Base-by-base conservation (phyloP, 306 rosid species). In the Pyrus communis region DNA sequence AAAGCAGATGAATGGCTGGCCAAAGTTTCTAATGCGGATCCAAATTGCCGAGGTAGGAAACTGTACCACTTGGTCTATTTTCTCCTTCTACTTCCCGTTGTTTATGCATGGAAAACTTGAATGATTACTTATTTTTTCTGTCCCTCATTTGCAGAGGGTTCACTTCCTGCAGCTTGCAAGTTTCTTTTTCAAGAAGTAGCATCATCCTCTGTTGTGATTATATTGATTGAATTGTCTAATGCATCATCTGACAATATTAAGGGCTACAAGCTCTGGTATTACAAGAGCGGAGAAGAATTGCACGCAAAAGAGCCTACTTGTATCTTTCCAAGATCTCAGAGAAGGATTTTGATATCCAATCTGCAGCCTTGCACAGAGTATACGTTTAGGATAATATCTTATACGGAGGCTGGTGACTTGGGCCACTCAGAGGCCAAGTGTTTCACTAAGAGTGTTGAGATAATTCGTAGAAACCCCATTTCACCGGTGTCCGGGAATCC, bases 81-180 rank as follows among this genome's bases (percentile, higher is more conserved):
- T 55, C 12, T 67, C 78, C 22, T 76, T 79, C 66, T 74, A 54
- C 73, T 69, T 81, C 51, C 81, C 69, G 66, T 69, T 60, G 49
- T 59, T 54, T 43, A 67, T 55, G 21, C 40, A n/a, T 45, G 21
- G 22, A 42, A 70, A 64, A 77, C 79, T 83, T 75, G 54, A 38
- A 13, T 74, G 75, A 54, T 84, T 76, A 77, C 71, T 70, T 63
- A 62, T 75, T 70, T 80, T 75, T 76, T 72, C 68, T 79, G 69
- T 35, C 59, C 55, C 69, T 61, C 25, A 59, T 74, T 30, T 65
- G 68, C 97, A 96, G 99, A 92, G 86, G 99, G 88, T 76, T 96
- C 99, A 10, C 97, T 96, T 82, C 99, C 99, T 62, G 93, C 99
- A 64, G 99, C 99, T 67, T 96, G 99, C 96, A 96, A 92, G 88